A percentile compares a stretch with the other conserved stretches of the same genome.
phyloP scores from a whole-genome alignment of 140 eudicot genomes.

The Oenanthe javanica region DNA sequence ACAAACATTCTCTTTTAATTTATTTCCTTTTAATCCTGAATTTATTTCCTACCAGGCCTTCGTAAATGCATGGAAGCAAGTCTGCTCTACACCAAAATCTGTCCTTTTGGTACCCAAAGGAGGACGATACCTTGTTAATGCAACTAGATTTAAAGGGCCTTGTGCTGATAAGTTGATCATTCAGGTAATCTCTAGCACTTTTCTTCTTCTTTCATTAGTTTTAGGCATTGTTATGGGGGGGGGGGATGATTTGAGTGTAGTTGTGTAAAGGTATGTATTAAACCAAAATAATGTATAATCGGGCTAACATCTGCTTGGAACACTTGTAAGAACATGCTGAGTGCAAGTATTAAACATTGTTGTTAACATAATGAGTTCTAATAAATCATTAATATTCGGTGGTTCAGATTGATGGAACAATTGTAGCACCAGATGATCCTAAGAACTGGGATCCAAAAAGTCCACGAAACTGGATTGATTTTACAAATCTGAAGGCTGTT shows the following conservation, averaged over 20 bases:
- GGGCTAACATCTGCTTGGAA: neutral
- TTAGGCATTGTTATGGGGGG: too few species aligned
- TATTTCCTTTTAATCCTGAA: neutral
- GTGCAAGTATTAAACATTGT: neutral
- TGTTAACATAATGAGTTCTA: too few species aligned
- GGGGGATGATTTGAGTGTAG: too few species aligned
- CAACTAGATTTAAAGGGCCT: constrained; percentile 84
- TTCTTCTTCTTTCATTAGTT: neutral
- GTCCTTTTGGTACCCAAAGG: constrained; percentile 76
- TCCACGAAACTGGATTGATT: constrained; percentile 68
- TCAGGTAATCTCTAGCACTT: constrained; percentile 43
- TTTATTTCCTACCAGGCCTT: constrained; percentile 55
- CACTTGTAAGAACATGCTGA: neutral
- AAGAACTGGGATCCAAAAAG: constrained; percentile 69
- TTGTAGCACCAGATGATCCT: constrained; percentile 86
- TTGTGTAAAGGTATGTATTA: neutral
- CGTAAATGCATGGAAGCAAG: constrained; percentile 76
- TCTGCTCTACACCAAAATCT: constrained; percentile 58
- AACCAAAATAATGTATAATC: neutral
- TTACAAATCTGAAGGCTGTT: constrained; percentile 43
- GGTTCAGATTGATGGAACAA: constrained; percentile 81
- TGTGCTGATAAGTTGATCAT: constrained; percentile 59
- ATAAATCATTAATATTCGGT: neutral
- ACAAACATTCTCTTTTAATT: neutral
- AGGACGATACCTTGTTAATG: constrained; percentile 65